Evolutionary conservation across 106 monocot genomes (phyloP), one percentile per base, ranked within the genome.

Genomic region (Triglochin maritima): DNA sequence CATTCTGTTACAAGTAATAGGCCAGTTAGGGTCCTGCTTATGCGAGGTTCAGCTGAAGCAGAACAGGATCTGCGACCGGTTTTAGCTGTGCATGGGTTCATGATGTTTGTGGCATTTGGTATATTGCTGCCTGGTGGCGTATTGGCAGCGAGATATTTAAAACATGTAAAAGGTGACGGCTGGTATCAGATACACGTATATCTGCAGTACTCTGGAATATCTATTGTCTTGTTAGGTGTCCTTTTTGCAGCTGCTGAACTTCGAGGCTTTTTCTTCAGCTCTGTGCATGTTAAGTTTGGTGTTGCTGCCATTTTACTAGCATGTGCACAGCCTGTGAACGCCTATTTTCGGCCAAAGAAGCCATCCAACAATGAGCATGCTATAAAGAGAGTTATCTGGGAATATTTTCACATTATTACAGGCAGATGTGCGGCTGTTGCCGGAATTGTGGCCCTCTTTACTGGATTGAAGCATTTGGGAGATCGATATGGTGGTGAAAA

Each of bases 71-170:
- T 96, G 43, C 79, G 84, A 9, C 90, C 84, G 17, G 83, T 85
- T 74, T 80, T 96, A 51, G 90, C 81, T 61, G 87, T 96, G 79
- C 95, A 96, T 80, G 95, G 95, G 46, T 96, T 96, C 63, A 85
- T 96, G 87, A 96, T 96, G 95, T 96, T 96, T 79, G 83, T 96
- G 14, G 83, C 95, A 42, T 96, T 87, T 87, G 95, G 85, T 9
- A 60, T 96, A 12, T 76, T 96, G 70, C 77, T 96, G 57, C 95
- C 95, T 10, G 90, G 90, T 41, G 95, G 95, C 47, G 86, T 96
- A 62, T 59, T 96, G 74, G 81, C 90, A 59, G 95, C 90, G 41
- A 81, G 95, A 64, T 96, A 90, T 63, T 72, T 96, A 46, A 96
- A 90, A 63, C 90, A 80, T 81, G 79, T 85, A 49, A 85, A 96